A percentile compares a stretch with the other conserved stretches of the same genome.
Conservation (phyloP, 345 rosid genomes). For the Salix brachista region DNA sequence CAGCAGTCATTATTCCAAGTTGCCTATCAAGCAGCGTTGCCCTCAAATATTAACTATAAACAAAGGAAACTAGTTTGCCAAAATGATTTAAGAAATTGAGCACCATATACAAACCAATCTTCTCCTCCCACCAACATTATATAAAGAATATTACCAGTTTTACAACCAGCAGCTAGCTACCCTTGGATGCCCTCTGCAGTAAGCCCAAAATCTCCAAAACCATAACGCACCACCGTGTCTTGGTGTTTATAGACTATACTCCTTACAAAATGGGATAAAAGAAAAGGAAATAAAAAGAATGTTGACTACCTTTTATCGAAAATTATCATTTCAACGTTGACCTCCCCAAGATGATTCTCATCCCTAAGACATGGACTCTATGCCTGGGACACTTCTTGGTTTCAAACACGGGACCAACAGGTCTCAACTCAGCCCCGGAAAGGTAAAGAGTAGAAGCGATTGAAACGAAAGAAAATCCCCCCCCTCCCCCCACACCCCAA, state of each 20-base stretch:
- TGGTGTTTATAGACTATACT: background rate
- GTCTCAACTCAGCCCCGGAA: background rate
- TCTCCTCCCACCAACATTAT: background rate
- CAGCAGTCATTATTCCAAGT: no score
- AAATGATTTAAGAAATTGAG: background rate
- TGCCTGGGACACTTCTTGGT: background rate
- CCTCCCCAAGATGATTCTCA: constrained; percentile 8
- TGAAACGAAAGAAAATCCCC: background rate
- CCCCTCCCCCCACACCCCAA: background rate
- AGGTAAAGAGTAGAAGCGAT: background rate
- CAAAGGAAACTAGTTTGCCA: background rate
- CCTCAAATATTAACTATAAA: background rate
- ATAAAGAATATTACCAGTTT: constrained; percentile 13
- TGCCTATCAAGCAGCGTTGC: no score
- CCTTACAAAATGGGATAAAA: constrained; percentile 13
- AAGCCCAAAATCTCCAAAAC: background rate
- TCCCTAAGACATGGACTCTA: background rate
- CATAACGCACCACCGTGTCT: background rate
- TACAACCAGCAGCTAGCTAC: constrained; percentile 10
- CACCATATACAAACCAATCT: constrained; percentile 3
- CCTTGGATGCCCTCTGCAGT: background rate
- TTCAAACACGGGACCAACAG: background rate
- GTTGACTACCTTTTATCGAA: constrained; percentile 8
- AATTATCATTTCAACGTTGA: constrained; percentile 17
- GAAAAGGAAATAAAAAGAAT: background rate